Evolutionary conservation across 1,284 basidiomycete genomes (phyloP).

Genomic region (Apiotrichum brassicae): DNA sequence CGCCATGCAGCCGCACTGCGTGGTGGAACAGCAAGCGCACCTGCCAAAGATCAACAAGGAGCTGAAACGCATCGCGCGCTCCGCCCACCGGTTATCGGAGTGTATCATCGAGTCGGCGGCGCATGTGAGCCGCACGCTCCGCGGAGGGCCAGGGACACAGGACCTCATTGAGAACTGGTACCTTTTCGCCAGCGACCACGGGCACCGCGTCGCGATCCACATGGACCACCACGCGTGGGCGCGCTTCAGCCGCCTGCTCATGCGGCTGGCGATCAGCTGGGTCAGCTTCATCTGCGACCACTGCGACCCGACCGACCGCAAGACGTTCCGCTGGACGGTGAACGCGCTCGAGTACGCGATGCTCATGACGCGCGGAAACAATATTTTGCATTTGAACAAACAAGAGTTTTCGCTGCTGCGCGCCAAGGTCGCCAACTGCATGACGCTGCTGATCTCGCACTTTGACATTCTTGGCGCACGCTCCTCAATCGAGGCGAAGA

Average conservation of each 20-base stretch:
- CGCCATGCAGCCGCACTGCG: conserved; percentile 39
- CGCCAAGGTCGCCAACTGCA: conserved; percentile 90
- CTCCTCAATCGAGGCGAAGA: conserved; percentile 75
- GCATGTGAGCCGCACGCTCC: conserved; percentile 64
- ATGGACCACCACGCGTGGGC: conserved; percentile 68
- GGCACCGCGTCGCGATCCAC: conserved; percentile 76
- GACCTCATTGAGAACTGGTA: conserved; percentile 96
- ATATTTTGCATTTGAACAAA: conserved; percentile 81
- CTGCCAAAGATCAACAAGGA: conserved; percentile 83
- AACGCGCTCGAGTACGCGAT: conserved; percentile 92
- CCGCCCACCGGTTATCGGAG: conserved; percentile 84
- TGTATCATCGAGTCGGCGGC: conserved; percentile 86
- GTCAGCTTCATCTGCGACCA: conserved; percentile 97
- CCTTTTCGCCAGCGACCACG: conserved; percentile 85
- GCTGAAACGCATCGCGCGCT: conserved; percentile 80
- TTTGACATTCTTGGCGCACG: conserved; percentile 96
- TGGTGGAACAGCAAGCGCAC: conserved; percentile 85
- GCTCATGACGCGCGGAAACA: conserved; percentile 78
- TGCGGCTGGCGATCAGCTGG: conserved; percentile 90
- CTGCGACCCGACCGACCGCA: conserved; percentile 91
- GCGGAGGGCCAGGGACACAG: conserved; percentile 60
- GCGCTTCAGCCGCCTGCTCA: conserved; percentile 74
- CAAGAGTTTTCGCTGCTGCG: conserved; percentile 84
- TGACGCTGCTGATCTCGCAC: conserved; percentile 91
- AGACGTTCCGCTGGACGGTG: conserved; percentile 98